Conservation (phyloP, 1,284 basidiomycete species). For the Mycosarcoma maydis region DNA sequence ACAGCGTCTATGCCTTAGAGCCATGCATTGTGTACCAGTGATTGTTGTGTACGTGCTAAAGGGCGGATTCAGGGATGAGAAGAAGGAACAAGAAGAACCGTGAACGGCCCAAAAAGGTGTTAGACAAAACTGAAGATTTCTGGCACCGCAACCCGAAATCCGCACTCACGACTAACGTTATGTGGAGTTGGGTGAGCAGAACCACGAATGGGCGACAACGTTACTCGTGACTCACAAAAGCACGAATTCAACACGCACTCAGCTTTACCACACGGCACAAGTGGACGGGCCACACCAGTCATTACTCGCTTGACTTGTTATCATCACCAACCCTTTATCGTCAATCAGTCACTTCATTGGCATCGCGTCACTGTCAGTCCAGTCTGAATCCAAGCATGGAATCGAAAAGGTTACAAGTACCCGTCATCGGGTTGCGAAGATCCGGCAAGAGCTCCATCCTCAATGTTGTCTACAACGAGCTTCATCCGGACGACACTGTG, state of each 20-base stretch:
- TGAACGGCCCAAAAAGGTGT: too few species aligned
- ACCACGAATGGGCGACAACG: too few species aligned
- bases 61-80: neutral
- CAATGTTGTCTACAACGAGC: conserved; percentile 86
- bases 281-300: conserved; percentile 9
- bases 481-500: conserved; percentile 86
- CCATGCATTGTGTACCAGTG: too few species aligned
- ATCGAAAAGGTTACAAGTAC: conserved; percentile 37
- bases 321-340: neutral
- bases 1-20: too few species aligned
- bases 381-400: conserved; percentile 23
- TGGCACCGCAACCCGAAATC: neutral
- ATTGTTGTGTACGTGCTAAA: too few species aligned
- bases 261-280: neutral
- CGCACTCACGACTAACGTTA: too few species aligned
- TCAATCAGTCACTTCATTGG: neutral
- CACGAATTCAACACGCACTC: neutral
- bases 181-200: conserved; percentile 18
- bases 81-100: too few species aligned
- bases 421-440: conserved; percentile 43
- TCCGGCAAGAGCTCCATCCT: conserved; percentile 91
- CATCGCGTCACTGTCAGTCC: neutral
- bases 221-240: too few species aligned
- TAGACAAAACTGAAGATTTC: neutral
- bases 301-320: too few species aligned